A percentile compares a stretch with the other conserved stretches of the same genome.
These are phyloP conservation scores for Pleomassaria siparia DNA, from an alignment of 2,329 filamentous ascomycete genomes.

Conservation along the genomic window DNA sequence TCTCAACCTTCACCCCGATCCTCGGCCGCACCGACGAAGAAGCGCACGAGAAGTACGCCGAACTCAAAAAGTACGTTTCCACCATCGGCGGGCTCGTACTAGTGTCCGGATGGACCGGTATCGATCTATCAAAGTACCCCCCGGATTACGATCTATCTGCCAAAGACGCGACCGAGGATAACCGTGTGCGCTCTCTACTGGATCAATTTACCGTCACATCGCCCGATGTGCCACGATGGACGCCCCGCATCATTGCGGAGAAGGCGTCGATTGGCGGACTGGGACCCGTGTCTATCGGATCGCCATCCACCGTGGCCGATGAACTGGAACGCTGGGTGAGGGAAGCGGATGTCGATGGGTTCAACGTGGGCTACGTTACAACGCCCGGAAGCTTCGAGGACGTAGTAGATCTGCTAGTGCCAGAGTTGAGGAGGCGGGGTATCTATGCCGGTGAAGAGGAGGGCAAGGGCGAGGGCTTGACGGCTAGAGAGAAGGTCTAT, in stretches of 20 bases:
- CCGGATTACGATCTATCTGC: conserved; percentile 60
- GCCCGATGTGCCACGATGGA: conserved; percentile 30
- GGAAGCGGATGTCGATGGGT: conserved; percentile 45
- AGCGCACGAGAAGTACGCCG: conserved; percentile 55
- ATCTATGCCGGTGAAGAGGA: conserved; percentile 36
- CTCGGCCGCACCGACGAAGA: conserved; percentile 46
- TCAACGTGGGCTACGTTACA: conserved; percentile 45
- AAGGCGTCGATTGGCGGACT: conserved; percentile 65
- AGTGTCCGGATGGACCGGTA: conserved; percentile 61
- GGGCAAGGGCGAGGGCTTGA: conserved; percentile 21
- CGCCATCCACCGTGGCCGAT: conserved; percentile 47
- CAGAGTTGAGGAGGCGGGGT: conserved; percentile 39
- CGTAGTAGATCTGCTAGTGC: conserved; percentile 40
- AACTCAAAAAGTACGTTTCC: conserved; percentile 55
- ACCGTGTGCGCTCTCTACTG: conserved; percentile 37
- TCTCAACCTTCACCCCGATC: conserved; percentile 41
- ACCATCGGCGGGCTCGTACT: conserved; percentile 58
- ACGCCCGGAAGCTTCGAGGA: conserved; percentile 47
- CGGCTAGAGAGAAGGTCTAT: conserved; percentile 61
- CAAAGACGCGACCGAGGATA: conserved; percentile 56
- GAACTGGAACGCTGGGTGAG: conserved; percentile 50
- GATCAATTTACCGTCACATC: conserved; percentile 38
- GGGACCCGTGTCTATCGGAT: conserved; percentile 20
- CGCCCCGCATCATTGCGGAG: conserved; percentile 33
- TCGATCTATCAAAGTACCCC: conserved; percentile 60